phyloP scores from a whole-genome alignment of 176 grass and related monocot genomes.

The Phyllostachys edulis region DNA sequence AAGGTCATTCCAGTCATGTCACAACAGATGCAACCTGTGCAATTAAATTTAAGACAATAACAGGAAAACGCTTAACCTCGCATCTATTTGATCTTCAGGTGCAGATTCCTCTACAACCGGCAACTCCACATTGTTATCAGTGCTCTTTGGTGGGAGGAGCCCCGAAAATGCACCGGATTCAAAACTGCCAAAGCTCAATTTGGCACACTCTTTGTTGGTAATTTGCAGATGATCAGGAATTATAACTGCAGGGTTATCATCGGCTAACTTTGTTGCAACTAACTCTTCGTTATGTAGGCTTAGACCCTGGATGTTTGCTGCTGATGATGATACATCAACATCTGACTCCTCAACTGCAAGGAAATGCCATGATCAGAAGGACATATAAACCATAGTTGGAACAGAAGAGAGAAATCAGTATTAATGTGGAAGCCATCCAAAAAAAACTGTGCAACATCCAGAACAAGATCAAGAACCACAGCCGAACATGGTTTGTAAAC shows the following conservation, averaged over 20 bases:
- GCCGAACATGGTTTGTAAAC: slow-evolving; percentile 3
- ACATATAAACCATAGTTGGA: background rate
- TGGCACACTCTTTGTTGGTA: slow-evolving; percentile 70
- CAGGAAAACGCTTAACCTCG: slow-evolving; percentile 45
- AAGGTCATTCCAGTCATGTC: slow-evolving; percentile 11
- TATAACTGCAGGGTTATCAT: slow-evolving; percentile 93
- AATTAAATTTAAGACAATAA: slow-evolving; percentile 2
- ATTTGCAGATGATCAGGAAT: slow-evolving; percentile 96
- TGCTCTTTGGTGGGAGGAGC: slow-evolving; percentile 60
- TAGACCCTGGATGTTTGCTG: slow-evolving; percentile 70
- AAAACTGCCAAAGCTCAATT: slow-evolving; percentile 97
- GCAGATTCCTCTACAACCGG: slow-evolving; percentile 50
- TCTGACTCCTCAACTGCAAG: slow-evolving; percentile 59
- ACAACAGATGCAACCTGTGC: background rate
- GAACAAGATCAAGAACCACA: slow-evolving; percentile 20
- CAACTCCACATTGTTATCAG: slow-evolving; percentile 47
- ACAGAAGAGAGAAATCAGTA: slow-evolving; percentile 10
- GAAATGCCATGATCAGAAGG: background rate
- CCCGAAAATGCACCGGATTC: slow-evolving; percentile 95
- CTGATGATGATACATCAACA: slow-evolving; percentile 46
- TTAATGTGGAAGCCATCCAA: background rate
- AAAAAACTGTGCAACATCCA: background rate
- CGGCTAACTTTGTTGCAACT: slow-evolving; percentile 35
- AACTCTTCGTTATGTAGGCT: slow-evolving; percentile 70
- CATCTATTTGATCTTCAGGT: slow-evolving; percentile 61